A percentile compares a stretch with the other conserved stretches of the same genome.
These are phyloP conservation scores for Bromus sterilis DNA, from an alignment of 176 grass and related monocot species.

Conservation along the genomic window DNA sequence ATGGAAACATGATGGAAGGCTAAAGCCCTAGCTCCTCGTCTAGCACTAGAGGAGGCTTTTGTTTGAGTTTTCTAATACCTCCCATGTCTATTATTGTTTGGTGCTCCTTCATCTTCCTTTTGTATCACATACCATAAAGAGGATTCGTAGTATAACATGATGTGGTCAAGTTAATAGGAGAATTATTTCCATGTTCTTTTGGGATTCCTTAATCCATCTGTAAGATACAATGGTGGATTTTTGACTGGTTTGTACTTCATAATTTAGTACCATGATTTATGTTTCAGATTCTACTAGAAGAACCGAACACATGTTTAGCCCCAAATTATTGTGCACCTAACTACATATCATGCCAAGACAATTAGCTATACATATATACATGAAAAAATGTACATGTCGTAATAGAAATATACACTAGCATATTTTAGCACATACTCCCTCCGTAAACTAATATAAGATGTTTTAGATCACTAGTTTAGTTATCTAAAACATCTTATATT, in stretches of 20 bases:
- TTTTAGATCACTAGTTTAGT: too few species aligned
- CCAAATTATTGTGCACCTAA: neutral
- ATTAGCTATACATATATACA: neutral
- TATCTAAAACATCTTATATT: too few species aligned
- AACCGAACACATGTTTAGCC: neutral
- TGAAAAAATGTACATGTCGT: neutral
- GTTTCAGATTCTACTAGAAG: neutral
- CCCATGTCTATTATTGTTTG: constrained; percentile 1
- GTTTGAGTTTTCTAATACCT: constrained; percentile 19
- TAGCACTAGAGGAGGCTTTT: neutral
- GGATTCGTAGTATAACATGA: neutral
- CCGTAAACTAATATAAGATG: too few species aligned
- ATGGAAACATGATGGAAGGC: constrained; percentile 24
- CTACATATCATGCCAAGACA: neutral
- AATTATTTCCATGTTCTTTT: neutral
- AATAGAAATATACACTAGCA: neutral
- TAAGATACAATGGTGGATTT: neutral
- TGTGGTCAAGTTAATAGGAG: neutral
- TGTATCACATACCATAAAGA: neutral
- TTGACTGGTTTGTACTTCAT: neutral
- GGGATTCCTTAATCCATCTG: neutral
- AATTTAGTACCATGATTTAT: neutral
- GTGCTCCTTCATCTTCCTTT: constrained; percentile 15
- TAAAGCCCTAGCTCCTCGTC: neutral
- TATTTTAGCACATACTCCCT: neutral